Base-by-base conservation (phyloP, 106 monocot genomes). In the Iris macrosiphon region DNA sequence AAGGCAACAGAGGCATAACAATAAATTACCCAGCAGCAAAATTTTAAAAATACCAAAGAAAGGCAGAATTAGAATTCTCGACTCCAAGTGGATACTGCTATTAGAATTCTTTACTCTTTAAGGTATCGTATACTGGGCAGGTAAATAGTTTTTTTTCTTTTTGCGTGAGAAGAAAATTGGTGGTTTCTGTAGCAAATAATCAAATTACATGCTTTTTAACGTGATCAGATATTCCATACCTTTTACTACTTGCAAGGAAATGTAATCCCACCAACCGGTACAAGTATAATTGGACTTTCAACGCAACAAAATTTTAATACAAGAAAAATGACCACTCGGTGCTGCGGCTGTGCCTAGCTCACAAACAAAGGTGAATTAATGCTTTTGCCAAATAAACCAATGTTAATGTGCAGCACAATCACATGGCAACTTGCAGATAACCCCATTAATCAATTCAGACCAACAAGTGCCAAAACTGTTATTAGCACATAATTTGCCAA, bases 251-350 rank as follows among this genome's bases (percentile, higher is more conserved):
- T 40, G 8, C 16, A 9, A 27, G 23, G 18, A 58, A 27, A 2
- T 40, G 40, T 58, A 40, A 39, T 58, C n/a, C 34, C 40, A 13
- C 41, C 31, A 58, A 1, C 31, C 0, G 18, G 16, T 59, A 44
- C 10, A 59, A 16, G 2, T 12, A 21, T 32, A 14, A 31, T 28
- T 22, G 2, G 7, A 20, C 31, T 18, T 18, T 27, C 31, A 22
- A 40, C 38, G 21, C 40, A 30, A 57, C 57, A 61, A 61, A 61
- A 61, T 46, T 61, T 61, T 45, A 32, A 24, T 13, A 31, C 8
- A 58, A 42, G 11, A 28, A n/a, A 31, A 35, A 23, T 35, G n/a
- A 17, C 22, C 20, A 44, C 23, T 9, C 15, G 35, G 1, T 17
- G 23, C 2, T 22, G 24, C 24, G 0, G 7, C 6, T 27, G 40